Evolutionary conservation across 176 grass and related monocot genomes (phyloP), one percentile per base, ranked within the genome.

Genomic region (Lolium multiflorum): DNA sequence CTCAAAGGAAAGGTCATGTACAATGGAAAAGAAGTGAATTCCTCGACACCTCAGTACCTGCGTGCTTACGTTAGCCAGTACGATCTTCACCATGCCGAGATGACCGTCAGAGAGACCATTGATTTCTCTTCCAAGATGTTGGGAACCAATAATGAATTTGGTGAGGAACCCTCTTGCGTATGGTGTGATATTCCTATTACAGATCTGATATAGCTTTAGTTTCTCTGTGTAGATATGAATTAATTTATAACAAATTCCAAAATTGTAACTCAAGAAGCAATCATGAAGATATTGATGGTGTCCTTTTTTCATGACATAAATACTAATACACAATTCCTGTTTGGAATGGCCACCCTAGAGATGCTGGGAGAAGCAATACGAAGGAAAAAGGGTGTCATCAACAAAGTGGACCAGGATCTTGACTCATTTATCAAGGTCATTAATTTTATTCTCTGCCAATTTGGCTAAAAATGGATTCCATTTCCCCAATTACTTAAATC

Each of bases 61-160:
- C 85, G 76, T 81, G 91, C 96, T 71, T 98, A 95, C 85, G 81
- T 98, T 79, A 92, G 96, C 82, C 96, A 98, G 68, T 61, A 87
- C 89, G 93, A 98, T 91, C 92, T 98, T 78, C 96, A 98, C 73
- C 96, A 95, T 87, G 85, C 96, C 39, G 96, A 98, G 86, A 98
- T 98, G 93, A 98, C 96, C 63, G 89, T 95, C 49, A 90, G 86
- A 68, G 95, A 98, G 68, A 98, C 91, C 0, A 83, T 98, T 18
- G 84, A 95, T 84, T 98, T 98, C 76, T 80, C 95, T 65, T 89
- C 82, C 79, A 87, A 83, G 44, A 87, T 98, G 88, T 80, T 98
- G 17, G 85, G 90, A 79, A 91, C 95, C 57, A 83, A 86, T 35
- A 86, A 98, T 85, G 89, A 87, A 83, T 92, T 93, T 78, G 93